Conservation (phyloP, 164 flowering plant genomes). For the Platanus orientalis region DNA sequence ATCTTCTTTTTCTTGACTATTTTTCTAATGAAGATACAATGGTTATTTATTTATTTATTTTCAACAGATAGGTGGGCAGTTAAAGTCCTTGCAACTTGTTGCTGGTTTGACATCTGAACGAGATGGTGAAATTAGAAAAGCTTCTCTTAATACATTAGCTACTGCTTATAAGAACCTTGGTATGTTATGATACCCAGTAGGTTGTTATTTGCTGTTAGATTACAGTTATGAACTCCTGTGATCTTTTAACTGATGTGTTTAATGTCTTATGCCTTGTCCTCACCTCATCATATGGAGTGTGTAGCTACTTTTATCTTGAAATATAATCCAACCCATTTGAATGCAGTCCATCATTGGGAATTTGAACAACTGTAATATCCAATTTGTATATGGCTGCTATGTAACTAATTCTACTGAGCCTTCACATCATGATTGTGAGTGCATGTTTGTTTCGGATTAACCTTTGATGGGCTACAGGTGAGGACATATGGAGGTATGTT, state of each 20-base stretch:
- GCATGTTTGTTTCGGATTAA: background rate
- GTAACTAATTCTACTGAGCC: too few relatives aligned
- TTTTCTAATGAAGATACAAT: background rate
- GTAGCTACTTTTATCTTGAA: background rate
- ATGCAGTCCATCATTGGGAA: background rate
- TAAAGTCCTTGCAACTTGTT: conserved; percentile 85
- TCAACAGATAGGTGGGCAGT: conserved; percentile 73
- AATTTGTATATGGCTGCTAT: background rate
- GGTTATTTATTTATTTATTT: background rate
- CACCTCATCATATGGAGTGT: background rate
- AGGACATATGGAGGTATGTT: conserved; percentile 93
- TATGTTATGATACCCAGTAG: conserved; percentile 23
- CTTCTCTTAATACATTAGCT: conserved; percentile 86
- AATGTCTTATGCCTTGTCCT: background rate
- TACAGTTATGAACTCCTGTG: background rate
- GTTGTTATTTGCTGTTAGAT: background rate
- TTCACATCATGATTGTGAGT: background rate
- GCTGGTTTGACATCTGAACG: conserved; percentile 96
- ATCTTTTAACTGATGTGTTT: background rate
- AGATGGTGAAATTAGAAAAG: conserved; percentile 95
- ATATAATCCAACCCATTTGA: background rate
- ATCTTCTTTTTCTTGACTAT: background rate
- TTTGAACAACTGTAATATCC: background rate
- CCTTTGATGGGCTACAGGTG: conserved; percentile 45
- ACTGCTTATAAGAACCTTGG: conserved; percentile 94